Evolutionary conservation across 805 yeast genomes (phyloP), one percentile per base, ranked within the genome.

Genomic region (Suhomyces prunicola): DNA sequence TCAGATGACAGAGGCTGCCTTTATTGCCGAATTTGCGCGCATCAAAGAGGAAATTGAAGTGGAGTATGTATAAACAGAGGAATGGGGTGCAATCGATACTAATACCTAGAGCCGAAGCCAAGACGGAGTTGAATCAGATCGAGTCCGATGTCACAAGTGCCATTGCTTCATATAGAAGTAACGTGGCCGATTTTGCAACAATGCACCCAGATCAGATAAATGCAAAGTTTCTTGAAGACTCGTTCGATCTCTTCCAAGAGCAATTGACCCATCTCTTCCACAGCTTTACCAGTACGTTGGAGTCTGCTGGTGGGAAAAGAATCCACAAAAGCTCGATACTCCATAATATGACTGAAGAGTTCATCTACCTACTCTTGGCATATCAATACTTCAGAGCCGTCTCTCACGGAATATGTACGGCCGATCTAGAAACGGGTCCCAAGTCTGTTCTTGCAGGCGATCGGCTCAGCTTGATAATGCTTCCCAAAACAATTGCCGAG

Each of bases 401-500:
- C 22, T 6, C 22, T 23, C 19, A 23, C 22, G 10, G 44, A 44
- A 27, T 47, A 15, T 17, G 33, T 50, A 15, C 33, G 31, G 12
- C 35, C 50, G 48, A 46, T 45, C 9, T 17, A 31, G 22, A 27
- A 10, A 8, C 44, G 17, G 39, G 42, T 19, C 42, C 35, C 26
- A 17, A 31, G 17, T 23, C 46, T 42, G 46, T 22, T 7, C 46
- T 49, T 5, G 26, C 10, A 19, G 46, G 23, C 29, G 31, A 42
- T 17, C 23, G 27, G n/a, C 39, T 44, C 17, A 69, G 68, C 1
- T 52, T 65, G n/a, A 56, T 66, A 13, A 36, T 60, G 49, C 51
- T 63, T 1, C 68, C 70, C 3, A 46, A 27, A 8, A 60, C 59
- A 29, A 50, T 65, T n/a, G 47, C 26, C 10, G 44, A 46, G 35